A percentile compares a stretch with the other conserved stretches of the same genome.
Conservation (phyloP, 2,329 filamentous ascomycete species). For the Colletotrichum lupini region DNA sequence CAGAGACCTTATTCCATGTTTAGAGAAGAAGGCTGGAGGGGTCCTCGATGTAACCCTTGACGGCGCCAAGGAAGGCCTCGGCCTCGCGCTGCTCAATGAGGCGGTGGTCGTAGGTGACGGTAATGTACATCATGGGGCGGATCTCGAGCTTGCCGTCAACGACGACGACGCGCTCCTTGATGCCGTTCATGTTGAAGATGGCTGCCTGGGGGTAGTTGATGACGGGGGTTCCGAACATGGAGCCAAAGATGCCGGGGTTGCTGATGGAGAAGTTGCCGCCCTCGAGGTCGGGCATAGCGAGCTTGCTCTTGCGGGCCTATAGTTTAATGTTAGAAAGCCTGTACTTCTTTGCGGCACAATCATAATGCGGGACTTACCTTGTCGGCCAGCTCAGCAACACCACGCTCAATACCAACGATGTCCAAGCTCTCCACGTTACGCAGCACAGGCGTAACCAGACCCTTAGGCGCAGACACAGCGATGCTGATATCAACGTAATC, state of each 20-base stretch:
- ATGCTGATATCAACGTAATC: constrained; percentile 80
- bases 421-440: constrained; percentile 68
- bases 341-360: background rate
- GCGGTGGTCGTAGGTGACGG: constrained; percentile 62
- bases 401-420: constrained; percentile 56
- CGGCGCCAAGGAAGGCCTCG: constrained; percentile 63
- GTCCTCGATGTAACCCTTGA: constrained; percentile 46
- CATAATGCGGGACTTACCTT: constrained; percentile 61
- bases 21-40: constrained; percentile 58
- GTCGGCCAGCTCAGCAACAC: constrained; percentile 71
- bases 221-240: constrained; percentile 68
- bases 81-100: constrained; percentile 69
- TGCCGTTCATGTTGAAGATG: constrained; percentile 70
- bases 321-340: background rate
- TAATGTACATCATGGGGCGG: constrained; percentile 62
- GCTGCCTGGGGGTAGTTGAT: constrained; percentile 80
- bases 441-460: constrained; percentile 81
- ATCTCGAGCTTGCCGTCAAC: constrained; percentile 63
- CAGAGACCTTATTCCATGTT: constrained; percentile 52
- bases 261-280: constrained; percentile 82
- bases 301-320: constrained; percentile 76
- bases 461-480: constrained; percentile 76
- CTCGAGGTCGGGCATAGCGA: constrained; percentile 82
- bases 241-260: constrained; percentile 80
- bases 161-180: constrained; percentile 64